Conservation (phyloP, 1,139 yeast species). For the Yamadazyma songkhlaensis region DNA sequence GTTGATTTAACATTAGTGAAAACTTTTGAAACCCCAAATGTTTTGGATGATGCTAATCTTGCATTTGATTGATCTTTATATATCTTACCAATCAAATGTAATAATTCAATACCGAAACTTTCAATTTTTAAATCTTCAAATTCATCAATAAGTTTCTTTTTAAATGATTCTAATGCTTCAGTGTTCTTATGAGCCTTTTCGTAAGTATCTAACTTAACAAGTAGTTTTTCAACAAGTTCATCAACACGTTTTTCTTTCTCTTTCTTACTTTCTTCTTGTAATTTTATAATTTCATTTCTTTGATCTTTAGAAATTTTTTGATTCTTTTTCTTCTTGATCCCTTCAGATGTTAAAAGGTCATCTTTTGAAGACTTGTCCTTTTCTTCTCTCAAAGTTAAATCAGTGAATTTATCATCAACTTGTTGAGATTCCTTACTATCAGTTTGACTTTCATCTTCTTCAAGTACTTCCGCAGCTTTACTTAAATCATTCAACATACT, state of each 20-base stretch:
- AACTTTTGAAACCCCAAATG: slow-evolving; percentile 51
- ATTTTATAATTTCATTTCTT: slow-evolving; percentile 50
- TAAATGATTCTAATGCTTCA: slow-evolving; percentile 37
- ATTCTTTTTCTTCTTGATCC: slow-evolving; percentile 25
- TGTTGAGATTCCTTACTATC: background rate
- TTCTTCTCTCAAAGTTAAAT: slow-evolving; percentile 7
- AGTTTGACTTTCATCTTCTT: slow-evolving; percentile 24
- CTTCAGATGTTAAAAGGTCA: slow-evolving; percentile 17
- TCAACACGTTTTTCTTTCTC: slow-evolving; percentile 55
- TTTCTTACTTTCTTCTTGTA: slow-evolving; percentile 54
- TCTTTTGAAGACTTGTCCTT: slow-evolving; percentile 5
- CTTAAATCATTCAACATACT: slow-evolving; percentile 79
- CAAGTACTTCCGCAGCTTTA: slow-evolving; percentile 65
- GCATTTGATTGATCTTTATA: slow-evolving; percentile 59
- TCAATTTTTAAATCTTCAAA: slow-evolving; percentile 56
- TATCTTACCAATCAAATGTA: slow-evolving; percentile 60
- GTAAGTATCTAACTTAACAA: slow-evolving; percentile 42
- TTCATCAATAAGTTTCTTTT: slow-evolving; percentile 46
- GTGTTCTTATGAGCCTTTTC: slow-evolving; percentile 23
- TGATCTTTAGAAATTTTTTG: slow-evolving; percentile 48
- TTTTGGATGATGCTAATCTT: slow-evolving; percentile 33
- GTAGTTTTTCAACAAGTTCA: slow-evolving; percentile 47
- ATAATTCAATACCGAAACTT: slow-evolving; percentile 46
- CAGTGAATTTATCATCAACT: slow-evolving; percentile 5
- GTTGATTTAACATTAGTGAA: slow-evolving; percentile 47